Evolutionary conservation across 768 basidiomycete species (phyloP).

Genomic region (Phaeolepiota aurea): DNA sequence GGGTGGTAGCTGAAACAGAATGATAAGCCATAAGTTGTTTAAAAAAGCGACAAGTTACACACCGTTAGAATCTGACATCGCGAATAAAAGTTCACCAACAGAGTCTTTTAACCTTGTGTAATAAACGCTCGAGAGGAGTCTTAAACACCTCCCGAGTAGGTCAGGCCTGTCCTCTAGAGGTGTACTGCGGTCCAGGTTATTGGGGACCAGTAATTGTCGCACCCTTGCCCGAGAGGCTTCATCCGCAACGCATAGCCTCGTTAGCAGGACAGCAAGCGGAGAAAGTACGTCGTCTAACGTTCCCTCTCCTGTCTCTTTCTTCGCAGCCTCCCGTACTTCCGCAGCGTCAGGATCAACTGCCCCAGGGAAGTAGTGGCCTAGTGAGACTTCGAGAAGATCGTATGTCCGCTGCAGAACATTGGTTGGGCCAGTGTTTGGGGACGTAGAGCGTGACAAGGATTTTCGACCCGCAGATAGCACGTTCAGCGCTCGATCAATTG

Average conservation of each 20-base stretch:
- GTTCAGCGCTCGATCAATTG: conserved; percentile 52
- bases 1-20: conserved; percentile 39
- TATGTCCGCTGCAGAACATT: conserved; percentile 59
- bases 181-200: conserved; percentile 69
- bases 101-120: conserved; percentile 66
- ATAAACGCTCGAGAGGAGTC: conserved; percentile 69
- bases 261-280: conserved; percentile 70
- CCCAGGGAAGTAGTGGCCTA: conserved; percentile 60
- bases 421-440: conserved; percentile 22
- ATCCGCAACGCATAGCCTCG: conserved; percentile 60
- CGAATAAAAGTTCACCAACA: conserved; percentile 82
- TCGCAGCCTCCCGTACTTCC: conserved; percentile 43
- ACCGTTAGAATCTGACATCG: conserved; percentile 72
- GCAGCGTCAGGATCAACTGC: conserved; percentile 55
- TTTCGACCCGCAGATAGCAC: conserved; percentile 45
- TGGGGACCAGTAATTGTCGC: conserved; percentile 65
- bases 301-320: conserved; percentile 39
- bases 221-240: conserved; percentile 46
- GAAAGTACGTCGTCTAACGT: conserved; percentile 71
- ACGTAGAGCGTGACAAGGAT: conserved; percentile 40
- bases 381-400: conserved; percentile 55
- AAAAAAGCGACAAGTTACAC: conserved; percentile 9
- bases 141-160: conserved; percentile 70
- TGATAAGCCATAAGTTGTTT: background rate
- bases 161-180: conserved; percentile 70